Percentiles rank a stretch among this genome's conserved stretches.
Evolutionary conservation across 805 yeast genomes (phyloP).

Genomic region (Citeromyces matritensis): DNA sequence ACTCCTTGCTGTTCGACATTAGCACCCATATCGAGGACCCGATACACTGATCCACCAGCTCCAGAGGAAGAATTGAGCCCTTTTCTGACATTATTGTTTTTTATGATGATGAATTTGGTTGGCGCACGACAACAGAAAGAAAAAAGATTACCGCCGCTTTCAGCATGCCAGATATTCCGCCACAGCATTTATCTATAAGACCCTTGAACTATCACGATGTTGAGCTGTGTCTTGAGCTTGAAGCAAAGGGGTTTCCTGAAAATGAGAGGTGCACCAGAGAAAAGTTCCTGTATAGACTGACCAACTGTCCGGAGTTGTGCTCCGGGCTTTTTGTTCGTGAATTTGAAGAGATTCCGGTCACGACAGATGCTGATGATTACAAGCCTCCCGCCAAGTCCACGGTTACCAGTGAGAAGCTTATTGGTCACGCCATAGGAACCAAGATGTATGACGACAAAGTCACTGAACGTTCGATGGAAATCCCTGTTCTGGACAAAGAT

Average conservation of each 20-base stretch:
- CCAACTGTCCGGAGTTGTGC: slow-evolving; percentile 78
- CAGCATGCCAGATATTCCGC: slow-evolving; percentile 10
- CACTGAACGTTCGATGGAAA: slow-evolving; percentile 42
- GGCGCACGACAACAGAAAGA: slow-evolving; percentile 1
- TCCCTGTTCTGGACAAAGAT: slow-evolving; percentile 26
- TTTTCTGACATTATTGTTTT: slow-evolving; percentile 2
- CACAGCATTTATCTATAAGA: slow-evolving; percentile 51
- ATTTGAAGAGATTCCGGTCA: slow-evolving; percentile 20
- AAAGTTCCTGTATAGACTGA: slow-evolving; percentile 52
- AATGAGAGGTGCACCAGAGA: slow-evolving; percentile 56
- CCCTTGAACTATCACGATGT: slow-evolving; percentile 71
- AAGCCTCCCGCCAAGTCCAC: slow-evolving; percentile 29
- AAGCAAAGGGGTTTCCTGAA: slow-evolving; percentile 53
- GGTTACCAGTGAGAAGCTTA: slow-evolving; percentile 43
- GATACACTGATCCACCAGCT: slow-evolving; percentile 75
- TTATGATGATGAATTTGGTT: background rate
- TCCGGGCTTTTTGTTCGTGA: slow-evolving; percentile 76
- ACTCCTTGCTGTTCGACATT: slow-evolving; percentile 53
- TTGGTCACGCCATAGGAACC: slow-evolving; percentile 75
- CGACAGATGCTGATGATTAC: slow-evolving; percentile 10
- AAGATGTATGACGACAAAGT: slow-evolving; percentile 38
- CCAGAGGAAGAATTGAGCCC: slow-evolving; percentile 45
- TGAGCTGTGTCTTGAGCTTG: slow-evolving; percentile 45
- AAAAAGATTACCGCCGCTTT: background rate
- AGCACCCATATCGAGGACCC: slow-evolving; percentile 70